Percentiles rank a stretch among this genome's conserved stretches.
These are phyloP conservation scores for Auriculariales sp. DNA, from an alignment of 768 basidiomycete genomes.

Conservation along the genomic window DNA sequence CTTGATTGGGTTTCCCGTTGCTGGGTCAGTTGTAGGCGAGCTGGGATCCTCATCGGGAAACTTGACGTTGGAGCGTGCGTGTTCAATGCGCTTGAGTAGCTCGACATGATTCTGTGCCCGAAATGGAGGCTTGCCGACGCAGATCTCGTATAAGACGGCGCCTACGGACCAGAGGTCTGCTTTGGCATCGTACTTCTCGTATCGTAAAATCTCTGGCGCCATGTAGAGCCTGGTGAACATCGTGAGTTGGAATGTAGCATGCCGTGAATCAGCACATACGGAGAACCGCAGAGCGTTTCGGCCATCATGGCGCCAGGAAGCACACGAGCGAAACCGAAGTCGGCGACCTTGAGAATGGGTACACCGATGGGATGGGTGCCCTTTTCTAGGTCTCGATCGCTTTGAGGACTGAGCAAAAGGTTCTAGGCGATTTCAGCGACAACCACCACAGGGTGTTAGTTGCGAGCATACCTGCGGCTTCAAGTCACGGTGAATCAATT, in stretches of 20 bases:
- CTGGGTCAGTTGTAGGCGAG: constrained; percentile 25
- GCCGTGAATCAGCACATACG: constrained; percentile 37
- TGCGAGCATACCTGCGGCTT: constrained; percentile 66
- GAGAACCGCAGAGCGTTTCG: constrained; percentile 94
- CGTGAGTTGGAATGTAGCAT: background rate
- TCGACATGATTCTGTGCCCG: constrained; percentile 95
- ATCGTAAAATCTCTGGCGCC: constrained; percentile 95
- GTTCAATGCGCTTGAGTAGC: constrained; percentile 82
- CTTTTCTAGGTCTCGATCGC: constrained; percentile 43
- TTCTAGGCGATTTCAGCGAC: constrained; percentile 35
- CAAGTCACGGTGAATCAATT: constrained; percentile 92
- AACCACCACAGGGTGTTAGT: background rate
- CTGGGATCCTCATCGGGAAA: constrained; percentile 83
- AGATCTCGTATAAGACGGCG: constrained; percentile 92
- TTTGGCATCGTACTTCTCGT: constrained; percentile 95
- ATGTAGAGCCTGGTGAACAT: constrained; percentile 63
- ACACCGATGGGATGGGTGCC: constrained; percentile 78
- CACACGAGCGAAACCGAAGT: constrained; percentile 93
- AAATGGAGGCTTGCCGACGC: constrained; percentile 85
- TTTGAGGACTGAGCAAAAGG: constrained; percentile 61
- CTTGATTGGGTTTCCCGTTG: constrained; percentile 35
- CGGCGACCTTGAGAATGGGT: constrained; percentile 91
- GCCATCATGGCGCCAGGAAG: constrained; percentile 89
- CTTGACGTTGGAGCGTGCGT: constrained; percentile 67
- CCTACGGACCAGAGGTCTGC: constrained; percentile 98